A percentile compares a stretch with the other conserved stretches of the same genome.
Evolutionary conservation across 2,329 filamentous ascomycete species (phyloP).

Genomic region (Hypoxylon sp.): DNA sequence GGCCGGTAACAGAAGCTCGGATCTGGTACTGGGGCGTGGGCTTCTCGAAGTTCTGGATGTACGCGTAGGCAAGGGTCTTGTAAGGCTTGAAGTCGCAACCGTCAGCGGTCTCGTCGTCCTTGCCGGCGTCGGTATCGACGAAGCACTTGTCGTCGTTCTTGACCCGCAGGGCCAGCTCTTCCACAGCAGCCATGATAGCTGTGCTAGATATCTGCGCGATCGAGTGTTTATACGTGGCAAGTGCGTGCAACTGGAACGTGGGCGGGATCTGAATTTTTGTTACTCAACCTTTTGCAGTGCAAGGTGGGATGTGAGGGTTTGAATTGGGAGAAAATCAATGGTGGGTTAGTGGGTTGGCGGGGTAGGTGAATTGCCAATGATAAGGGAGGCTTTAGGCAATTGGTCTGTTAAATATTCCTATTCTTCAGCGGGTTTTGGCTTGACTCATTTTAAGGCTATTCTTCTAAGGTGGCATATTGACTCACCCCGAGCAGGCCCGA

Average conservation of each 20-base stretch:
- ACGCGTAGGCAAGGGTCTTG: constrained; percentile 81
- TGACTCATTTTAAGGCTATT: constrained; percentile 16
- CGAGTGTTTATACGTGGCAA: not conserved
- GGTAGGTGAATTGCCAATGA: constrained; percentile 19
- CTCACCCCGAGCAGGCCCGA: not conserved
- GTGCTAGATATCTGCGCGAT: no score
- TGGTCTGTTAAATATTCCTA: not conserved
- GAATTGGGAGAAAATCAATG: constrained; percentile 20
- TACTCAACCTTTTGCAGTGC: not conserved
- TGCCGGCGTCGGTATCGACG: constrained; percentile 81
- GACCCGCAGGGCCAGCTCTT: constrained; percentile 60
- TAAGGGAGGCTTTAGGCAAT: not conserved
- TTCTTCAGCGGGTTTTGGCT: no score
- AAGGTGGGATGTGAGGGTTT: not conserved
- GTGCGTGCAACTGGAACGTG: not conserved
- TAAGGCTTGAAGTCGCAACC: constrained; percentile 79
- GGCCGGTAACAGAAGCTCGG: constrained; percentile 70
- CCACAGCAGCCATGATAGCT: constrained; percentile 52
- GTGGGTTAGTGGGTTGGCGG: constrained; percentile 17
- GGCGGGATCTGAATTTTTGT: not conserved
- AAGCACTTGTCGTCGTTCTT: constrained; percentile 65
- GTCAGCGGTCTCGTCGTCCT: constrained; percentile 71
- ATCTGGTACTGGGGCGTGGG: constrained; percentile 69
- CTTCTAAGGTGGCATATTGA: constrained; percentile 10
- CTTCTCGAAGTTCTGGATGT: constrained; percentile 71